Evolutionary conservation across 768 basidiomycete species (phyloP), one percentile per base, ranked within the genome.

Genomic region (Hygrocybe punicea): DNA sequence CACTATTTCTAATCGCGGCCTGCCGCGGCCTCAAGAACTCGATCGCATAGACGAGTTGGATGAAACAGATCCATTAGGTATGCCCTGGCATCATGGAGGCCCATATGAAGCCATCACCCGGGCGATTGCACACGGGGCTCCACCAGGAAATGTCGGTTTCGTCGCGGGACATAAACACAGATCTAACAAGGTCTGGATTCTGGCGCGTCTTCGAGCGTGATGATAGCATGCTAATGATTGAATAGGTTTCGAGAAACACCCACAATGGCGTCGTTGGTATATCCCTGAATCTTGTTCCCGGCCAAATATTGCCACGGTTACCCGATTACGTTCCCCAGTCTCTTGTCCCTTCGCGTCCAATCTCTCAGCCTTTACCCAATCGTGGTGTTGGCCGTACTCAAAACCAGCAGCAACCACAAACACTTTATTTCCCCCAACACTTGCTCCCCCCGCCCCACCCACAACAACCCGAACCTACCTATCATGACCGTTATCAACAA

Each of bases 41-140:
- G 89, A 91, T 71, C 77, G 78, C 29, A 86, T 92, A 59, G 89
- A 92, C 65, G 86, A 89, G 68, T 70, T 91, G 34, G 90, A 91
- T 67, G 87, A 89, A 66, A 81, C 83, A 6, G 86, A 84, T 67
- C 87, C 89, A 2, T 76, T 84, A 57, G 89, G 89, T 3, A 58
- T 77, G 7, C 69, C 76, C 16, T 71, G 86, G 59, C 89, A 91
- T 65, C 87, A 91, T 62, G 76, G 74, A 33, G 85, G 88, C 0
- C 88, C 87, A n/a, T 92, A 91, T 63, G 87, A 91, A 65, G 86
- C 80, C 2, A 77, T 81, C 49, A 19, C 34, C 46, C 17, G 44
- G n/a, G 40, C 16, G 21, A 24, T n/a, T 14, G 33, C 29, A 13
- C 44, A 25, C 6, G 39, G 33, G 25, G 19, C 23, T 11, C 13